Evolutionary conservation across 2,329 filamentous ascomycete genomes (phyloP), one percentile per base, ranked within the genome.

Genomic region (Ceratocystis smalleyi): DNA sequence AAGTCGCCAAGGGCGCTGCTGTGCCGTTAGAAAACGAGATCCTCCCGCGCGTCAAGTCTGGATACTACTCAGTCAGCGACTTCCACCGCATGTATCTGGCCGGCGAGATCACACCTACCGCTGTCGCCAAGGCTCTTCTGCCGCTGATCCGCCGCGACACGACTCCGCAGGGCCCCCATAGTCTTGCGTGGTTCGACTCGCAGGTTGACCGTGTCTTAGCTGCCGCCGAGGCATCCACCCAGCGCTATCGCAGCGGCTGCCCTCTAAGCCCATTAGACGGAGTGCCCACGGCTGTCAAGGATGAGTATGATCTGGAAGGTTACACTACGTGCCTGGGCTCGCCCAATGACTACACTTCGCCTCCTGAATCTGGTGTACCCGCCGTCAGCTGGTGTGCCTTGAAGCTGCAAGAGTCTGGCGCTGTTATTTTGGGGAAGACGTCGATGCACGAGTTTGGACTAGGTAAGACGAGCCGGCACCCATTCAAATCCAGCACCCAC

Each of bases 391-490:
- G 86, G 85, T 87, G 83, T 70, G 84, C 90, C 7, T 78, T 79
- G 71, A 84, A 86, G 71, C 81, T 87, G 70, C 79, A 86, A 70
- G 84, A 88, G 64, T 83, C 85, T 0, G 89, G 89, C 1, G 87
- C 82, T 1, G 77, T 92, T 15, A 76, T 89, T 24, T 75, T 91
- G 5, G 88, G 87, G 15, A 90, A 89, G 74, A 78, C 83, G 1
- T 86, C 80, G 8, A 90, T 91, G 87, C 86, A 90, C 71, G 88
- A 91, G 72, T 78, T 88, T 62, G 88, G 87, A 2, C 78, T 87
- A 67, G 86, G 83, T 83, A 73, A 69, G 7, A 47, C 24, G 32
- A 32, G 12, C 17, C 3, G 10, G 32, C 47, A 19, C 12, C 6
- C n/a, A 51, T 24, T 17, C 47, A 35, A 32, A 51, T 24, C 47